These are phyloP conservation scores for Thielaviopsis populi DNA, from an alignment of 2,329 filamentous ascomycete species.

Conservation along the genomic window DNA sequence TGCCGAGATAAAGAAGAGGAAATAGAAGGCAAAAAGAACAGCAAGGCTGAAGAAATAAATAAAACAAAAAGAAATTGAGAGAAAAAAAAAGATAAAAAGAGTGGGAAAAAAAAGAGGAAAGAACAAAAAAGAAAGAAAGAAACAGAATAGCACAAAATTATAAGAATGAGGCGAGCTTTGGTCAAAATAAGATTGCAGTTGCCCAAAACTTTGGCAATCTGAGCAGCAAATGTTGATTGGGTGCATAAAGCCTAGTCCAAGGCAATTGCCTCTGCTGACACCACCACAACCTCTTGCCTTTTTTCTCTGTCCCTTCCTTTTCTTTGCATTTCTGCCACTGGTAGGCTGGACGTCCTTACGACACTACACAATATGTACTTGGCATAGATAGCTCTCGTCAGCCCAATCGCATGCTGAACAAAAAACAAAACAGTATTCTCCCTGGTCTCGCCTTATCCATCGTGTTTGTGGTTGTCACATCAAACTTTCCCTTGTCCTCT, in stretches of 20 bases:
- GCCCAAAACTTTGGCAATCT: neutral
- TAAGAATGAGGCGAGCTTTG: neutral
- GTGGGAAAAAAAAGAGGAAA: neutral
- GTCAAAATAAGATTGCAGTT: slow-evolving; percentile 6
- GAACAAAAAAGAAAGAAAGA: neutral
- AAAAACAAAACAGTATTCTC: too few species aligned
- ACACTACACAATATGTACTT: too few species aligned
- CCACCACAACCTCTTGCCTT: neutral
- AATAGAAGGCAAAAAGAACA: neutral
- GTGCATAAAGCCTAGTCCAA: neutral
- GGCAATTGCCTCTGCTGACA: neutral
- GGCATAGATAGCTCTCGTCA: too few species aligned
- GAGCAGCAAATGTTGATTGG: neutral
- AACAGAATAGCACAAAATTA: too few species aligned
- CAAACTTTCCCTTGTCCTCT: neutral
- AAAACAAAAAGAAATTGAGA: neutral
- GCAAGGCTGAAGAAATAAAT: neutral
- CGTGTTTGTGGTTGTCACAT: neutral
- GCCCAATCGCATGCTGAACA: too few species aligned
- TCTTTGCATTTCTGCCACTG: too few species aligned
- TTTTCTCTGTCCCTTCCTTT: too few species aligned
- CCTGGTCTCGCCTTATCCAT: neutral
- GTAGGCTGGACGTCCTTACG: too few species aligned
- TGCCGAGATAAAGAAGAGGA: neutral
- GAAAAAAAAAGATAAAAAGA: neutral